Percentiles rank a stretch among this genome's conserved stretches.
Conservation (phyloP, 2,329 filamentous ascomycete species). For the Plenodomus biglobosus region DNA sequence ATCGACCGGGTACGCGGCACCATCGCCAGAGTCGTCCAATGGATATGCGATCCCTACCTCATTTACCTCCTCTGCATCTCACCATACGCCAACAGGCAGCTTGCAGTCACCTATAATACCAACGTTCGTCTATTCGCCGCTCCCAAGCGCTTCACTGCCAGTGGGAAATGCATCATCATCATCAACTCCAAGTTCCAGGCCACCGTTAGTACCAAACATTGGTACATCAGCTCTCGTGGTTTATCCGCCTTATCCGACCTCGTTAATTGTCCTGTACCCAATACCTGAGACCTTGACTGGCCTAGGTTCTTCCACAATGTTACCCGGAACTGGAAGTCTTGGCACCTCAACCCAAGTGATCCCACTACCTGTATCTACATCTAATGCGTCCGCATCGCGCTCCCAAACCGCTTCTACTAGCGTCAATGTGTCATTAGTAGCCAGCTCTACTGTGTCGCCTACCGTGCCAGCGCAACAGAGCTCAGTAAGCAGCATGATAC, state of each 20-base stretch:
- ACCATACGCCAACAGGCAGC: neutral
- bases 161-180: neutral
- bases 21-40: neutral
- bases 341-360: neutral
- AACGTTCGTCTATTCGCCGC: slow-evolving; percentile 3
- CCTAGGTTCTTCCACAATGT: neutral
- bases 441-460: neutral
- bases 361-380: neutral
- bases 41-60: neutral
- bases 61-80: neutral
- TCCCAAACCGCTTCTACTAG: neutral
- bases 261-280: neutral
- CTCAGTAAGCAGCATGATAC: neutral
- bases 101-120: neutral
- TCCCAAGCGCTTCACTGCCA: slow-evolving; percentile 1
- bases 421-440: neutral
- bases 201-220: slow-evolving; percentile 3
- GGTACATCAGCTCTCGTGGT: slow-evolving; percentile 4
- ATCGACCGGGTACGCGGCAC: neutral
- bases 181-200: slow-evolving; percentile 2
- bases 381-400: neutral
- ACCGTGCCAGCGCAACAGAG: neutral
- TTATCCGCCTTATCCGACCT: neutral
- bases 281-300: slow-evolving; percentile 1
- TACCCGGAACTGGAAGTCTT: neutral